These are phyloP conservation scores for Amaranthus tricolor DNA, from an alignment of 179 eudicot species.

Conservation along the genomic window DNA sequence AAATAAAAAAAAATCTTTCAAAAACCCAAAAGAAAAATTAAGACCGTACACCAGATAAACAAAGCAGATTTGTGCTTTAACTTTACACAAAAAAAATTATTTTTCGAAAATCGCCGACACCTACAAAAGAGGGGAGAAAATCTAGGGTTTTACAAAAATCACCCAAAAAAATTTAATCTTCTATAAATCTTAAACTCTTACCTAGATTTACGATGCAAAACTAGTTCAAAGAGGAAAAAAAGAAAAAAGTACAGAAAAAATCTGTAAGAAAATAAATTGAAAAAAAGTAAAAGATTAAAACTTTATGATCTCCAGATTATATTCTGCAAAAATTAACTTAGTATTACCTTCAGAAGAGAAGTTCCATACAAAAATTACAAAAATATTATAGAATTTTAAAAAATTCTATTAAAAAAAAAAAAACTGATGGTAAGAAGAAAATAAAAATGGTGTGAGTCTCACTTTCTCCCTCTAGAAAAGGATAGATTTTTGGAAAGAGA, in stretches of 20 bases:
- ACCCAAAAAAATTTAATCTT: conserved; percentile 35
- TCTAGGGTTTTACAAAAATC: conserved; percentile 31
- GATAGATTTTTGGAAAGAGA: conserved; percentile 27
- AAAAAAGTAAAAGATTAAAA: conserved; percentile 3
- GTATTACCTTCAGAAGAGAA: conserved; percentile 1
- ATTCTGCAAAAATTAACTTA: not conserved
- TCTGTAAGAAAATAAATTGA: conserved; percentile 4
- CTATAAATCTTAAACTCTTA: conserved; percentile 35
- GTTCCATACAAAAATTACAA: conserved; percentile 10
- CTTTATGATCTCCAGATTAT: not conserved
- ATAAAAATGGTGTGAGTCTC: conserved; percentile 6
- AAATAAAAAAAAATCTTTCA: not conserved
- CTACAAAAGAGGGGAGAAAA: conserved; percentile 7
- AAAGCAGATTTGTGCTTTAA: conserved; percentile 20
- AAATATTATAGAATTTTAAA: not conserved
- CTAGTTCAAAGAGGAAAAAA: not conserved
- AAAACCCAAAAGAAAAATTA: conserved; percentile 15
- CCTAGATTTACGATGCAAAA: conserved; percentile 43
- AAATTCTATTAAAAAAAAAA: conserved; percentile 10
- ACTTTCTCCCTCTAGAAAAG: conserved; percentile 25
- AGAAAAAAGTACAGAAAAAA: conserved; percentile 8
- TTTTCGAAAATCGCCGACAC: conserved; percentile 25
- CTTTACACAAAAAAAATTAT: conserved; percentile 20
- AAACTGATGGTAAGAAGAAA: conserved; percentile 28
- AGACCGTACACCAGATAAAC: not conserved